phyloP scores from a whole-genome alignment of 1,284 basidiomycete genomes.

The Pseudozyma thailandica region DNA sequence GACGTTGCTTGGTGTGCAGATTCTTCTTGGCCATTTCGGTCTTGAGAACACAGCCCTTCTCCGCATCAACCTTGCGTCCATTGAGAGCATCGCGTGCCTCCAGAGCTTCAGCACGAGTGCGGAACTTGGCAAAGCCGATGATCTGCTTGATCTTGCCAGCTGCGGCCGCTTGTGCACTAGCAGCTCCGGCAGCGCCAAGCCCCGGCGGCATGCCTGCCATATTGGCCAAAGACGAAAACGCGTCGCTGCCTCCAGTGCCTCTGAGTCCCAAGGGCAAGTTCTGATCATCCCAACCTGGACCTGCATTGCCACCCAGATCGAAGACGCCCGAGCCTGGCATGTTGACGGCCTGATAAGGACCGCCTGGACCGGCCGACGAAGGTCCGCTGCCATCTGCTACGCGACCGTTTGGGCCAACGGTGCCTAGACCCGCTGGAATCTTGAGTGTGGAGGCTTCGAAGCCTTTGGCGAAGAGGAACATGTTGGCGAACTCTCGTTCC shows the following conservation, averaged over 20 bases:
- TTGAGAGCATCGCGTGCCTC: slow-evolving; percentile 89
- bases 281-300: slow-evolving; percentile 45
- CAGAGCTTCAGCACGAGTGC: slow-evolving; percentile 84
- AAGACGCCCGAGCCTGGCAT: slow-evolving; percentile 51
- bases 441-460: slow-evolving; percentile 98
- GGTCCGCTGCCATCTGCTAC: slow-evolving; percentile 30
- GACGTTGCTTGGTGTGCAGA: slow-evolving; percentile 78
- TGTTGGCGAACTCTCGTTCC: slow-evolving; percentile 98
- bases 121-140: slow-evolving; percentile 97
- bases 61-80: slow-evolving; percentile 89
- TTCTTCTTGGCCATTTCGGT: slow-evolving; percentile 99
- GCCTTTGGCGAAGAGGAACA: slow-evolving; percentile 94
- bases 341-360: slow-evolving; percentile 59
- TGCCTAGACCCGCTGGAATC: slow-evolving; percentile 86
- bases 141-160: slow-evolving; percentile 77
- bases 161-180: slow-evolving; percentile 26
- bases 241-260: slow-evolving; percentile 45
- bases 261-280: slow-evolving; percentile 49
- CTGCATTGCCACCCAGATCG: slow-evolving; percentile 30
- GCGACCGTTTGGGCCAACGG: slow-evolving; percentile 31
- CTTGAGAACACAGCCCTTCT: slow-evolving; percentile 91
- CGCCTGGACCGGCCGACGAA: slow-evolving; percentile 35
- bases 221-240: slow-evolving; percentile 40
- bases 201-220: slow-evolving; percentile 34
- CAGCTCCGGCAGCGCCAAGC: slow-evolving; percentile 22